Evolutionary conservation across 257 asterid genomes (phyloP).

Genomic region (Solanum ahanhuiri): DNA sequence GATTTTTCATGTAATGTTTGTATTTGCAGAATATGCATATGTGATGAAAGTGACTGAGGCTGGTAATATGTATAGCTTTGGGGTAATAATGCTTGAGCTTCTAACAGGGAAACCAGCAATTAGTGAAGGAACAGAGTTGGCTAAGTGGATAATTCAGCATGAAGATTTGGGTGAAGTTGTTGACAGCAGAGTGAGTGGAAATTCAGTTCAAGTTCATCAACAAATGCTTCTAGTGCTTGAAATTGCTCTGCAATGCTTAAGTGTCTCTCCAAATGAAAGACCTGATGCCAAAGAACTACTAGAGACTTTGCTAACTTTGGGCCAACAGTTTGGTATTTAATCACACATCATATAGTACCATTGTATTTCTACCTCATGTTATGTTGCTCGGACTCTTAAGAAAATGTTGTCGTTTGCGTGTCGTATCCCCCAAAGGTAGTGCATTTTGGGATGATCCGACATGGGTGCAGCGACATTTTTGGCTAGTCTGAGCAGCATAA

Average conservation of each 20-base stretch:
- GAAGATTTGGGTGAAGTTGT: background rate
- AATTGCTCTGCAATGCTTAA: background rate
- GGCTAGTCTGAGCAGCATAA: background rate
- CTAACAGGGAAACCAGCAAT: slow-evolving; percentile 1
- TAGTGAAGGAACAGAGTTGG: background rate
- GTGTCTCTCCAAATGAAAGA: slow-evolving; percentile 1
- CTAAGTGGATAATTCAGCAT: background rate
- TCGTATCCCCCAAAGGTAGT: background rate
- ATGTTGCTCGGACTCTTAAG: background rate
- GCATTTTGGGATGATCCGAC: background rate
- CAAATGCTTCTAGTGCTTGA: background rate
- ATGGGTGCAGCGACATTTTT: background rate
- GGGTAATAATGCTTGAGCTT: slow-evolving; percentile 1
- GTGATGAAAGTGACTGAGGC: background rate
- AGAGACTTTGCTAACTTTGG: background rate
- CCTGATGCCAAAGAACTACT: slow-evolving; percentile 4
- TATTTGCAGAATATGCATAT: slow-evolving; percentile 5
- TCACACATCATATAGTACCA: background rate
- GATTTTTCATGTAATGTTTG: background rate
- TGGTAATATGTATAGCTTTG: slow-evolving; percentile 7
- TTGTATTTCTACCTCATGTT: background rate
- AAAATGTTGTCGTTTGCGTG: background rate
- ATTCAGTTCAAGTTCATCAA: background rate
- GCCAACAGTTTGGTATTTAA: background rate
- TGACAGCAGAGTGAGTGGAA: background rate